phyloP scores from a whole-genome alignment of 139 green algal species.

The Tetraselmis chui region DNA sequence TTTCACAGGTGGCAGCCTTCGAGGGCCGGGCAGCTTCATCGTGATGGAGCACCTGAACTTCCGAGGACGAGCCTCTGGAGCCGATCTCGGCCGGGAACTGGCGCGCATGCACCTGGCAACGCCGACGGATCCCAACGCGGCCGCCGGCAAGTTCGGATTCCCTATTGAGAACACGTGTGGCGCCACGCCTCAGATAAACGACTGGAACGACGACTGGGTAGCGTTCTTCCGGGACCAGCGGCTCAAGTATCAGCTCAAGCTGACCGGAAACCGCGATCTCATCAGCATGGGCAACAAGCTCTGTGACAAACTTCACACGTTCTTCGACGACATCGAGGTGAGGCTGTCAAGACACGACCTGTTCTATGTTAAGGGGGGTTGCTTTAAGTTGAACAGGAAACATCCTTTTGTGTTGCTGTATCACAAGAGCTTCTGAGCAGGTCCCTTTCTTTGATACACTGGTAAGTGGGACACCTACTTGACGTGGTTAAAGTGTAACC shows the following conservation, averaged over 20 bases:
- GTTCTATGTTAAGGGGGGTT: too few relatives aligned
- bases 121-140: constrained; percentile 28
- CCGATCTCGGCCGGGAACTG: constrained; percentile 65
- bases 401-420: neutral
- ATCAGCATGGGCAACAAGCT: constrained; percentile 59
- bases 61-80: constrained; percentile 14
- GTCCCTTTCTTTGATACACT: too few relatives aligned
- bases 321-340: constrained; percentile 64
- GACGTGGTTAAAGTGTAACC: too few relatives aligned
- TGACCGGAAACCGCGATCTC: constrained; percentile 56
- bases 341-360: too few relatives aligned
- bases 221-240: constrained; percentile 73
- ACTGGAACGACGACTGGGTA: constrained; percentile 75
- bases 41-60: constrained; percentile 92
- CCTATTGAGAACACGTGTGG: constrained; percentile 85
- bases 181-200: constrained; percentile 84
- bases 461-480: too few relatives aligned
- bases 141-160: constrained; percentile 77
- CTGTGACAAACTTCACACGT: constrained; percentile 57
- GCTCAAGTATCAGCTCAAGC: constrained; percentile 54
- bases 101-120: constrained; percentile 81
- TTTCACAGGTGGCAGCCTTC: too few relatives aligned
- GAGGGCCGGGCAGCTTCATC: constrained; percentile 73
- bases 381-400: too few relatives aligned
- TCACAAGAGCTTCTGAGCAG: too few relatives aligned